Evolutionary conservation across 441 rosid genomes (phyloP).

Genomic region (Gossypium schwendimanii): DNA sequence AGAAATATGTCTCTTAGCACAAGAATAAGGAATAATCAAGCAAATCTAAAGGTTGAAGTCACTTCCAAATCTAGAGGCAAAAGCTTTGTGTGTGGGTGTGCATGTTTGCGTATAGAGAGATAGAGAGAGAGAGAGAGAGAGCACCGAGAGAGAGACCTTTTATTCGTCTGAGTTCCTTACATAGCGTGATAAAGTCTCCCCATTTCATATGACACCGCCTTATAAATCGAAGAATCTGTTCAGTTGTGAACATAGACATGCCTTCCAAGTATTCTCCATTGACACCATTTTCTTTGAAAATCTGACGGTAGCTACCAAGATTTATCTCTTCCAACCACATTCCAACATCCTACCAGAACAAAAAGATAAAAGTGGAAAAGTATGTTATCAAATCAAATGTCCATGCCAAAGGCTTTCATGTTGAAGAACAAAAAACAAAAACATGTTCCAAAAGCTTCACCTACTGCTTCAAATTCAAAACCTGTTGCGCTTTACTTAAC

Average conservation of each 20-base stretch:
- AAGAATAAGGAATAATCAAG: not conserved
- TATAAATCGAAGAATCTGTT: conserved; percentile 94
- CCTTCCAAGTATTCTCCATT: conserved; percentile 95
- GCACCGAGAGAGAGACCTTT: conserved; percentile 44
- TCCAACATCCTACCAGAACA: conserved; percentile 72
- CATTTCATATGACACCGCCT: conserved; percentile 99
- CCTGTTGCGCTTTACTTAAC: not conserved
- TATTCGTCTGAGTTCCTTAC: conserved; percentile 94
- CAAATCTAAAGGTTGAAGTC: not conserved
- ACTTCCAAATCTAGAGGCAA: not conserved
- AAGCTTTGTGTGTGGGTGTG: not conserved
- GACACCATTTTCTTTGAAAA: conserved; percentile 85
- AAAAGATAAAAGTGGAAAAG: not conserved
- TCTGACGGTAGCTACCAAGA: conserved; percentile 83
- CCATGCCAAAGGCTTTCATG: not conserved
- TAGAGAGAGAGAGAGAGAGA: not conserved
- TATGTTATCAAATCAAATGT: conserved; percentile 10
- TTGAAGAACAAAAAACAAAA: not conserved
- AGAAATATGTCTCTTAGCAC: not conserved
- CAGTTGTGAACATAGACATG: conserved; percentile 97
- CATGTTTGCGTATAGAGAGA: not conserved
- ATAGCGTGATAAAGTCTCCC: conserved; percentile 96
- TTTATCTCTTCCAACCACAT: conserved; percentile 95
- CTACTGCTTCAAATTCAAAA: not conserved
- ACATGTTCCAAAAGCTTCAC: not conserved